Conservation (phyloP, 805 yeast genomes). For the Lachancea kluyveri region DNA sequence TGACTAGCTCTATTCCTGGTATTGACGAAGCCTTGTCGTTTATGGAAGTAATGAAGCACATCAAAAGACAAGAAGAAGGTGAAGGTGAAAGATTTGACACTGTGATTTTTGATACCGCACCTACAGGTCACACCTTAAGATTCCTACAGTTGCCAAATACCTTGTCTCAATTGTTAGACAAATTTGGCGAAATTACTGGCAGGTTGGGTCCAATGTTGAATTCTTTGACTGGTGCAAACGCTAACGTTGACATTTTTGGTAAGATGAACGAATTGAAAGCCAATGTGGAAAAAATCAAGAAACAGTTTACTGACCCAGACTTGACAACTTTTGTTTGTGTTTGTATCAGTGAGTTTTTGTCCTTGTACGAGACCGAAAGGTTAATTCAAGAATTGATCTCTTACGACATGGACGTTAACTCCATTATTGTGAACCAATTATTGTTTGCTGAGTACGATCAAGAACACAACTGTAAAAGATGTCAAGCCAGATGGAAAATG, state of each 20-base stretch:
- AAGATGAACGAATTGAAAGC: conserved; percentile 67
- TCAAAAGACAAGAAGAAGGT: conserved; percentile 60
- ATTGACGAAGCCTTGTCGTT: conserved; percentile 97
- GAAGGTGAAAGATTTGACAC: conserved; percentile 58
- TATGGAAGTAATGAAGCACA: conserved; percentile 96
- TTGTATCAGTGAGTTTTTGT: conserved; percentile 93
- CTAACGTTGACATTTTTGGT: conserved; percentile 47
- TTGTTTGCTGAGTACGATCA: conserved; percentile 71
- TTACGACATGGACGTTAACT: conserved; percentile 93
- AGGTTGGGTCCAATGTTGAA: conserved; percentile 87
- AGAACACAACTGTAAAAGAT: conserved; percentile 75
- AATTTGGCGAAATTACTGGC: conserved; percentile 80
- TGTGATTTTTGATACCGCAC: conserved; percentile 98
- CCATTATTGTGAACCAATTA: conserved; percentile 92
- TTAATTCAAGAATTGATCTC: conserved; percentile 93
- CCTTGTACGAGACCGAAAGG: conserved; percentile 95
- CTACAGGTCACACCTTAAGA: conserved; percentile 96
- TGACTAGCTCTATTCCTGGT: conserved; percentile 95
- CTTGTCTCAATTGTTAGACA: conserved; percentile 77
- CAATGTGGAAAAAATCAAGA: conserved; percentile 80
- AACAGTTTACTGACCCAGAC: conserved; percentile 93
- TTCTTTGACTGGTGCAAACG: conserved; percentile 64
- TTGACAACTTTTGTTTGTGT: conserved; percentile 94
- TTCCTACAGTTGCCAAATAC: conserved; percentile 93
- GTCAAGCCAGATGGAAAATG: conserved; percentile 91